Base-by-base conservation (phyloP, 148 eudicot genomes). In the Rhododendron vialii region DNA sequence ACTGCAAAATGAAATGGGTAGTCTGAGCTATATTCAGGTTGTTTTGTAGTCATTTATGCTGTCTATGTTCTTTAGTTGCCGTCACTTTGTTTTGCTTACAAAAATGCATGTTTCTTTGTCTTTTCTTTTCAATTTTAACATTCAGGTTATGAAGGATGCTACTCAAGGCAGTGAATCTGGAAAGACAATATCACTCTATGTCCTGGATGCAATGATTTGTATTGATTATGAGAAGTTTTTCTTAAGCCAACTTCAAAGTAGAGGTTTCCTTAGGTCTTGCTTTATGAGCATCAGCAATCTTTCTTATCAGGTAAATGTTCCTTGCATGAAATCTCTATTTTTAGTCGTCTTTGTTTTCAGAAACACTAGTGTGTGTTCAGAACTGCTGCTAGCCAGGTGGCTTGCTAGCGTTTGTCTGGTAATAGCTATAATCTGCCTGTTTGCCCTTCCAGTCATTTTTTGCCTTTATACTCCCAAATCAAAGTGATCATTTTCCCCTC, bases 261-360 rank as follows among this genome's bases (percentile, higher is more conserved):
- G 99, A 93, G 99, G 98, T 83, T 97, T 97, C 89, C 92, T 97
- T 76, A 93, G 99, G 89, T 92, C 94, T 81, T 97, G 99, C 92
- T 90, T 97, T 75, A 91, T 88, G 89, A 95, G 90, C 91, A 93
- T 97, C 92, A 93, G 95, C 87, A 97, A 92, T 88, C 88, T 91
- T 82, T 92, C 98, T 45, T 91, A 85, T 87, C 95, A 93, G 99
- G 99, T 95, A 82, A 61, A 88, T 87, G 57, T 67, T 79, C 26
- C 30, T 80, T 7, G 65, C 45, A 30, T 82, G 69, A 41, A 24
- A 7, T 38, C 30, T 28, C 10, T 28, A 17, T 75, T 30, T 61
- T n/a, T 9, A 51, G 20, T 53, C 8, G 0, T 80, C 13, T 0
- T 82, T 30, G 18, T 41, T 33, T 9, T 50, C 24, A 24, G n/a